Conservation (phyloP, 768 basidiomycete species). For the Leccinum broughii region DNA sequence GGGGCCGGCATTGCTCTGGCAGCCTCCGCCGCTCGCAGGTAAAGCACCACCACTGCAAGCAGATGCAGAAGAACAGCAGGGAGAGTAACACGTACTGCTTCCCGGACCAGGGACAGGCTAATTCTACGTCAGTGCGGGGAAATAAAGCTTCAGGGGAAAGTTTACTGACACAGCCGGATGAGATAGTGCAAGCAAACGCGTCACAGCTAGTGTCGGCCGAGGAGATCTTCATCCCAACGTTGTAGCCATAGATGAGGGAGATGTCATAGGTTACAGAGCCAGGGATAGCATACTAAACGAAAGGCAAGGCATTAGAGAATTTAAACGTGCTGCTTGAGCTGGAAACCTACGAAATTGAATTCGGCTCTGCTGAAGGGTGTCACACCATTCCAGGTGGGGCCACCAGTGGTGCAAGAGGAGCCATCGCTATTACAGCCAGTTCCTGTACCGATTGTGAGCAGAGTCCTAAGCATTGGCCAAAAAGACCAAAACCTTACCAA, state of each 20-base stretch:
- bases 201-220: conserved; percentile 28
- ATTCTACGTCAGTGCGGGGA: conserved; percentile 1
- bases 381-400: conserved; percentile 31
- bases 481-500: conserved; percentile 18
- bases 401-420: conserved; percentile 29
- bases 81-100: conserved; percentile 26
- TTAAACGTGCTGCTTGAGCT: not conserved
- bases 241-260: conserved; percentile 36
- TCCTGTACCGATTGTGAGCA: conserved; percentile 20
- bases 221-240: conserved; percentile 37
- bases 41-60: conserved; percentile 33
- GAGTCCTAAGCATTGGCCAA: not conserved
- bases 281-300: conserved; percentile 22
- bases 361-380: conserved; percentile 36
- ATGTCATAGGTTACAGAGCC: conserved; percentile 35
- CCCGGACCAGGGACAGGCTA: conserved; percentile 33
- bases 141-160: not conserved
- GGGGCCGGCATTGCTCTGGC: conserved; percentile 28
- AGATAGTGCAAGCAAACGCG: conserved; percentile 32
- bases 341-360: conserved; percentile 31
- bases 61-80: conserved; percentile 30
- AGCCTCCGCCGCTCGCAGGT: conserved; percentile 30
- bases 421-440: conserved; percentile 32
- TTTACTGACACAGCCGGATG: conserved; percentile 32
- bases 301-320: not conserved